Base-by-base conservation (phyloP, 768 basidiomycete genomes). In the Rossbeevera mucosa region DNA sequence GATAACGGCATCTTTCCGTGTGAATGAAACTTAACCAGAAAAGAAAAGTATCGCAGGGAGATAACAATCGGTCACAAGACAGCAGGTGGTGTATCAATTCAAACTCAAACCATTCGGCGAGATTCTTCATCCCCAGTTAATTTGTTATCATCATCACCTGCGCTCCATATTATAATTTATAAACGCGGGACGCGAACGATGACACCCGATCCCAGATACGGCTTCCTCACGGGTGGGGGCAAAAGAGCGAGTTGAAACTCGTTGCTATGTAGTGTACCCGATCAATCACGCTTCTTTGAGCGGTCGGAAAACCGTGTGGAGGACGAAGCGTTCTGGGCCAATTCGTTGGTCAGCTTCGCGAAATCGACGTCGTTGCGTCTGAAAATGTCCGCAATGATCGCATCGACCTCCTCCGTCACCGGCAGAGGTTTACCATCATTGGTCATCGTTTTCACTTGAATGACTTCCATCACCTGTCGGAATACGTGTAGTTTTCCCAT, bases 401-500 rank as follows among this genome's bases (percentile, higher is more conserved):
- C 51, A 50, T 68, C 64, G 5, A 64, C 68, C 21, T 68, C 66
- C n/a, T 63, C 66, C 0, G 66, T 59, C 20, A 70, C 59, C 21
- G 62, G 55, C 3, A 66, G 41, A 1, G 60, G 51, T 40, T 21
- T 42, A 24, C 67, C 64, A 4, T 61, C 59, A 33, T 55, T 56
- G 1, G 67, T 44, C 44, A 70, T 20, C 5, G 68, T 68, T 30
- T 70, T 68, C 36, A 61, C 56, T 50, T 65, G 68, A 4, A 68
- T 61, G 29, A 67, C 67, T 36, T 68, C 68, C 59, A 70, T 69
- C 59, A 68, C 60, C 44, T 68, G 69, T 18, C 52, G 24, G 47
- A 68, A 68, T 21, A 70, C 67, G 16, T 68, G 52, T 1, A 50
- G 31, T 44, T 68, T 70, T 29, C 55, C 69, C 67, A 69, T 70